These are phyloP conservation scores for Euphorbia celastroides DNA, from an alignment of 441 rosid species.

Conservation along the genomic window DNA sequence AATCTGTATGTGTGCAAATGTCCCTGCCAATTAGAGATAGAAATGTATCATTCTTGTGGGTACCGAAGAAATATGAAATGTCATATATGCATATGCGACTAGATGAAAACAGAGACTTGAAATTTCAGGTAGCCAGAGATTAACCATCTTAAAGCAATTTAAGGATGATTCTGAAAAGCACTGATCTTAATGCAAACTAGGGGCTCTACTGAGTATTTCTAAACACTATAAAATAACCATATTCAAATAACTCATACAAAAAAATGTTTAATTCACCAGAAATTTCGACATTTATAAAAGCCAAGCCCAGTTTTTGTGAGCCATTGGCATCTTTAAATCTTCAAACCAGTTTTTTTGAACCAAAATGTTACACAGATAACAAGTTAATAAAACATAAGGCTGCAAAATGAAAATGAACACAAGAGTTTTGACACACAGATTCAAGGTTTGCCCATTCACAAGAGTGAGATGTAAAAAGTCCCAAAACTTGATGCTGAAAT, in stretches of 20 bases:
- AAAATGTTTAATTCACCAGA: background rate
- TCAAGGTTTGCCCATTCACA: too few species aligned
- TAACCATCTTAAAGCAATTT: constrained; percentile 3
- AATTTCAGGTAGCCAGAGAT: background rate
- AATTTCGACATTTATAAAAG: background rate
- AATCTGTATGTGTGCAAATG: constrained; percentile 97
- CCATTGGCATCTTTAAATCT: background rate
- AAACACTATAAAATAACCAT: background rate
- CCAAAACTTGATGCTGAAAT: background rate
- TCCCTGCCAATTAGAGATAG: constrained; percentile 45
- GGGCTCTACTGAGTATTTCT: background rate
- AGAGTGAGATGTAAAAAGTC: background rate
- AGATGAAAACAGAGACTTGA: background rate
- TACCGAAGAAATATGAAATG: background rate
- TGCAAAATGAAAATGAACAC: background rate
- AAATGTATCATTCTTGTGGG: background rate
- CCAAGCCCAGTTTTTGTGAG: background rate
- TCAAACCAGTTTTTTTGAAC: background rate
- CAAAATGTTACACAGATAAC: background rate
- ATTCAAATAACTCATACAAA: background rate
- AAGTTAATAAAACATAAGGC: background rate
- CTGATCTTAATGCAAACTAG: background rate
- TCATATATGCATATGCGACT: background rate
- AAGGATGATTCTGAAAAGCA: background rate
- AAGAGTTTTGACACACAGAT: too few species aligned